These are phyloP conservation scores for Penicillium occitanis DNA, from an alignment of 2,329 filamentous ascomycete genomes.

Conservation along the genomic window DNA sequence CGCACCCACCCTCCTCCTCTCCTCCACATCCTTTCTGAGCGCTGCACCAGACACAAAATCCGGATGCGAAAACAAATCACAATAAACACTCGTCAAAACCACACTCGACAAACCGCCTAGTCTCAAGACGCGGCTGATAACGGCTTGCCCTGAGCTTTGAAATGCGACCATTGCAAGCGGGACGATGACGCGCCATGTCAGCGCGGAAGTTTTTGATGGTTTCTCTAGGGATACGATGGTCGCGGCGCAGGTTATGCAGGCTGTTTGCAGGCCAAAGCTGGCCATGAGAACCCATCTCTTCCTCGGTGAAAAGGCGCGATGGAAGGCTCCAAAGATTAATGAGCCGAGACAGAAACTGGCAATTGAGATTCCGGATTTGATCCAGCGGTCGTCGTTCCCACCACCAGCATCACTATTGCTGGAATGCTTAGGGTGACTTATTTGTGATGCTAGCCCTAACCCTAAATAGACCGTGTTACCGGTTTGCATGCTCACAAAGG, in stretches of 20 bases:
- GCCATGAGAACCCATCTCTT: conserved; percentile 46
- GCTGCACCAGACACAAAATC: conserved; percentile 43
- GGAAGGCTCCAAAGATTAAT: conserved; percentile 68
- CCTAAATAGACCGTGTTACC: conserved; percentile 68
- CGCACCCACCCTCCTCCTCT: conserved; percentile 54
- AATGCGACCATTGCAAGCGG: conserved; percentile 71
- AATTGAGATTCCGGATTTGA: conserved; percentile 71
- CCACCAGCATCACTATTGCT: conserved; percentile 39
- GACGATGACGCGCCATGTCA: conserved; percentile 59
- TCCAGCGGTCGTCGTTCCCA: conserved; percentile 52
- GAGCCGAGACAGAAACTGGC: conserved; percentile 70
- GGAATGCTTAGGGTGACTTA: conserved; percentile 33
- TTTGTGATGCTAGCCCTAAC: conserved; percentile 58
- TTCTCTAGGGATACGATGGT: conserved; percentile 51
- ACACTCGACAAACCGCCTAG: conserved; percentile 71
- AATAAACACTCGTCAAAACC: conserved; percentile 78
- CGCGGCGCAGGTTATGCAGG: conserved; percentile 55
- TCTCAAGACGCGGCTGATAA: conserved; percentile 68
- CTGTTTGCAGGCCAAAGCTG: conserved; percentile 57
- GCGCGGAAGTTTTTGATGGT: conserved; percentile 7
- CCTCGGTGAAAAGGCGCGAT: conserved; percentile 52
- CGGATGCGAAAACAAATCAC: conserved; percentile 71
- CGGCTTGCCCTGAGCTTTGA: conserved; percentile 74
- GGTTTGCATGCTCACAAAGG: conserved; percentile 62
- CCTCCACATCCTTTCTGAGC: conserved; percentile 47